phyloP scores from a whole-genome alignment of 2,329 filamentous ascomycete species.

The Apiospora rasikravindrae region DNA sequence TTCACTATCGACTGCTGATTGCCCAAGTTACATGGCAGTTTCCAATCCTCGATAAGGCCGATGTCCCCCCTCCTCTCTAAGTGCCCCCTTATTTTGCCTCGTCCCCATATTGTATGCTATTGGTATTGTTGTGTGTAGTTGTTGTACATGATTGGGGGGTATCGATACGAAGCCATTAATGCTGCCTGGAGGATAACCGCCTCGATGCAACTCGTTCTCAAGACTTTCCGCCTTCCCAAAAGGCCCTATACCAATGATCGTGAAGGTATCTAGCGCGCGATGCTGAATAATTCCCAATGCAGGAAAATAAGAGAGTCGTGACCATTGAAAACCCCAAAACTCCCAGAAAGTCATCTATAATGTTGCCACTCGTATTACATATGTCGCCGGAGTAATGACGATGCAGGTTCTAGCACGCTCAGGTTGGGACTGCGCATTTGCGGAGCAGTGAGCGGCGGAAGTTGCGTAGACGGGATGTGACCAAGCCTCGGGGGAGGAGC shows the following conservation, averaged over 20 bases:
- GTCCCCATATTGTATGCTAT: neutral
- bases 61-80: neutral
- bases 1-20: neutral
- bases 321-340: neutral
- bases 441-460: conserved; percentile 21
- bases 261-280: conserved; percentile 5
- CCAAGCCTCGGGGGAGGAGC: conserved; percentile 7
- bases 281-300: neutral
- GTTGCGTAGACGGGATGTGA: conserved; percentile 18
- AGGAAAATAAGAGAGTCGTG: neutral
- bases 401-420: conserved; percentile 21
- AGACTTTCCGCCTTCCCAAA: neutral
- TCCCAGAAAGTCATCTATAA: neutral
- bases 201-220: neutral
- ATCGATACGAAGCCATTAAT: neutral
- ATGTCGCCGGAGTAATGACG: conserved; percentile 19
- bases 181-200: neutral
- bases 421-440: conserved; percentile 19
- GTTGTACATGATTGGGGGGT: neutral
- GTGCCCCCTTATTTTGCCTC: neutral
- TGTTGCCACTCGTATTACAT: neutral
- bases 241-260: neutral
- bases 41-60: neutral
- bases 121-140: neutral
- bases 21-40: neutral